phyloP scores from a whole-genome alignment of 345 rosid species.

The Moringa oleifera region DNA sequence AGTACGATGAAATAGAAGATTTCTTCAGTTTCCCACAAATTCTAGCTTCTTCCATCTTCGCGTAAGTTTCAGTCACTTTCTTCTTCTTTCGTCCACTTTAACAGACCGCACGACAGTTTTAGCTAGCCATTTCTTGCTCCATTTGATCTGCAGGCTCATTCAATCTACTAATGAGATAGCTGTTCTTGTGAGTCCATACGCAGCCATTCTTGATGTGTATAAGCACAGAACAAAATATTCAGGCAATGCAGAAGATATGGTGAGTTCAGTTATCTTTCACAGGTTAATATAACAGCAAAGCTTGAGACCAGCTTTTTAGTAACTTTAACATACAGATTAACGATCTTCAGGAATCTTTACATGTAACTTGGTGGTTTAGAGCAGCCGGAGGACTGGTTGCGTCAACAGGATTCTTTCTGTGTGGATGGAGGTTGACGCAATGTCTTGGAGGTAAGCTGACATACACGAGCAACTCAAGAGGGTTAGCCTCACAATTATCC shows the following conservation, averaged over 20 bases:
- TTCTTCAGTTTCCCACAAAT: slow-evolving; percentile 21
- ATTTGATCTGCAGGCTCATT: slow-evolving; percentile 20
- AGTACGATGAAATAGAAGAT: slow-evolving; percentile 29
- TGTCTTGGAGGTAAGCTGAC: slow-evolving; percentile 29
- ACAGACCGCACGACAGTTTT: no score
- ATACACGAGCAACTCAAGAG: slow-evolving; percentile 28
- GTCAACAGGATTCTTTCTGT: slow-evolving; percentile 23
- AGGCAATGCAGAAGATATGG: slow-evolving; percentile 18
- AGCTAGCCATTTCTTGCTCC: no score
- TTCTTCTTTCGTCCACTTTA: not conserved
- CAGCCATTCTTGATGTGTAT: slow-evolving; percentile 23
- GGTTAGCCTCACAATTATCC: slow-evolving; percentile 20
- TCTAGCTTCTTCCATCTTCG: slow-evolving; percentile 26
- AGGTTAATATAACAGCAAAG: no score
- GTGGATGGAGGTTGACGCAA: slow-evolving; percentile 27
- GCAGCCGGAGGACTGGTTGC: slow-evolving; percentile 23
- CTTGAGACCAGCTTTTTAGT: no score
- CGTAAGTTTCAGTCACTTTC: no score
- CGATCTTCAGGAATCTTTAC: slow-evolving; percentile 9
- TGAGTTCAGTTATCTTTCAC: slow-evolving; percentile 9
- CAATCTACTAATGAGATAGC: slow-evolving; percentile 30
- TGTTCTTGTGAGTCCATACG: slow-evolving; percentile 26
- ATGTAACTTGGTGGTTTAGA: slow-evolving; percentile 25
- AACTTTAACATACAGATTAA: not conserved
- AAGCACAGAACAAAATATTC: slow-evolving; percentile 24